Evolutionary conservation across 257 asterid species (phyloP).

Genomic region (Capsicum pubescens): DNA sequence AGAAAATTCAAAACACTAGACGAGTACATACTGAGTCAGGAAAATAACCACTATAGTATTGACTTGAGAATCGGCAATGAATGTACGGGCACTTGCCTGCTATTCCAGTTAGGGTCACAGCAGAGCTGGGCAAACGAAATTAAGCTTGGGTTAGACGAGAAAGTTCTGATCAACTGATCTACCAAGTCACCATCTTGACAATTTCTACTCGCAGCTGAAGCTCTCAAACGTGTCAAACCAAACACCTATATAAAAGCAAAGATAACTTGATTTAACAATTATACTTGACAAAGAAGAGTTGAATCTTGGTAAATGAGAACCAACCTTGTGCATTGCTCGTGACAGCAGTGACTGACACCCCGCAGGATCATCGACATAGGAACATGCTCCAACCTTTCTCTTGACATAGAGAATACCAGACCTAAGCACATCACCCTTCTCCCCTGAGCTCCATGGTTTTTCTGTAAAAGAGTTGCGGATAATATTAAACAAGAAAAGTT

Average conservation of each 20-base stretch:
- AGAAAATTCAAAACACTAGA: neutral
- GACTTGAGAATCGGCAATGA: neutral
- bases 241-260: constrained; percentile 58
- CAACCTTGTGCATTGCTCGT: constrained; percentile 94
- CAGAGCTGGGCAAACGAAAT: constrained; percentile 93
- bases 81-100: constrained; percentile 58
- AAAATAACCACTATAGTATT: neutral
- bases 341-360: constrained; percentile 95
- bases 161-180: constrained; percentile 90
- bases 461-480: constrained; percentile 53
- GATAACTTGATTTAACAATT: constrained; percentile 34
- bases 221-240: constrained; percentile 64
- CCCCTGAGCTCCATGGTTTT: constrained; percentile 87
- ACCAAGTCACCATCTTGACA: constrained; percentile 63
- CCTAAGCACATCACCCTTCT: constrained; percentile 77
- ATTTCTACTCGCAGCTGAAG: constrained; percentile 46
- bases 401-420: constrained; percentile 88
- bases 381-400: constrained; percentile 95
- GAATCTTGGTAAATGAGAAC: constrained; percentile 28
- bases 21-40: neutral
- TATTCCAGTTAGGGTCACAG: constrained; percentile 72
- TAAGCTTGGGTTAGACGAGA: constrained; percentile 94
- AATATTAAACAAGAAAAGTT: constrained; percentile 12
- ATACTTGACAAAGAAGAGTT: constrained; percentile 25
- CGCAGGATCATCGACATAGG: constrained; percentile 93